Percentiles rank a stretch among this genome's conserved stretches.
Conservation (phyloP, 169 alveolate genomes). For the Theileria orientalis region DNA sequence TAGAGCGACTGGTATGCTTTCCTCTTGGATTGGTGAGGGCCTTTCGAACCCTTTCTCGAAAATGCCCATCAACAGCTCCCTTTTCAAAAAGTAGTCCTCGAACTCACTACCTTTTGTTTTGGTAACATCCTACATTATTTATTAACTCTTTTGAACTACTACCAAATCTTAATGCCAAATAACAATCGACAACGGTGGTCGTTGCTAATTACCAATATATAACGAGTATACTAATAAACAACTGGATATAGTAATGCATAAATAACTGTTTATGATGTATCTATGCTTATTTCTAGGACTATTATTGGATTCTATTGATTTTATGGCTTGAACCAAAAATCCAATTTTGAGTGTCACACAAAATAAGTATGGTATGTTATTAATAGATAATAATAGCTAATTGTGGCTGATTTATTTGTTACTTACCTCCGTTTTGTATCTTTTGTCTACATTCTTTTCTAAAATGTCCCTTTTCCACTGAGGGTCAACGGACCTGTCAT, state of each 20-base stretch:
- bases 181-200: too few species aligned
- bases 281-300: too few species aligned
- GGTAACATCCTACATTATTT: conserved; percentile 91
- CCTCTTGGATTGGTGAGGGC: conserved; percentile 99
- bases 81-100: conserved; percentile 94
- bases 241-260: too few species aligned
- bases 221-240: too few species aligned
- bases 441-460: conserved; percentile 62
- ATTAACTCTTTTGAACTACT: too few species aligned
- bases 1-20: conserved; percentile 95
- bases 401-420: background rate
- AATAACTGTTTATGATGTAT: too few species aligned
- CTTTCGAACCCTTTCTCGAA: conserved; percentile 97
- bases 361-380: too few species aligned
- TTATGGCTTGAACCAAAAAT: too few species aligned
- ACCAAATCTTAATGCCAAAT: too few species aligned
- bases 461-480: conserved; percentile 61
- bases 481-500: conserved; percentile 49
- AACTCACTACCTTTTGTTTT: conserved; percentile 96
- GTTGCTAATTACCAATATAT: too few species aligned
- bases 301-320: too few species aligned
- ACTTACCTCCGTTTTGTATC: conserved; percentile 63
- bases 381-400: conserved; percentile 12
- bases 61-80: conserved; percentile 94
- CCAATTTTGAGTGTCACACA: too few species aligned